phyloP scores from a whole-genome alignment of 1,284 basidiomycete genomes.

The Irpex sp. region DNA sequence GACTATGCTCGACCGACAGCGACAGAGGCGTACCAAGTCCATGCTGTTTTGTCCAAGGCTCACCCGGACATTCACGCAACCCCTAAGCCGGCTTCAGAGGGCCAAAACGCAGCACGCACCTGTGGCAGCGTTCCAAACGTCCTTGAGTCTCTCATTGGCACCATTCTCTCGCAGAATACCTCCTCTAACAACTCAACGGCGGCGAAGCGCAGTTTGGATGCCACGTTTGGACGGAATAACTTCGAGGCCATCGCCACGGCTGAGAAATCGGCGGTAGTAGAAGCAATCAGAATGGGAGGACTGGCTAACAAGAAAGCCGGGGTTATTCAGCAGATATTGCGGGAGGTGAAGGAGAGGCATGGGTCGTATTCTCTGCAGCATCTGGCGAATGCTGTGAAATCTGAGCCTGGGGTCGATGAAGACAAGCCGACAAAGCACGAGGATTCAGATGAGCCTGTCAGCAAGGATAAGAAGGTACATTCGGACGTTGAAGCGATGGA shows the following conservation, averaged over 20 bases:
- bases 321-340: constrained; percentile 60
- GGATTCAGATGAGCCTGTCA: constrained; percentile 5
- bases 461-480: constrained; percentile 26
- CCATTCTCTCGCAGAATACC: constrained; percentile 76
- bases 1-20: constrained; percentile 47
- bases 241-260: constrained; percentile 60
- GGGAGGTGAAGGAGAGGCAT: constrained; percentile 48
- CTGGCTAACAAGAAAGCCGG: constrained; percentile 73
- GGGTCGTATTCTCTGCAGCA: constrained; percentile 55
- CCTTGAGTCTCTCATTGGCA: constrained; percentile 69
- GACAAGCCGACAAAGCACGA: not conserved
- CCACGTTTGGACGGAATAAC: constrained; percentile 55
- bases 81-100: constrained; percentile 16
- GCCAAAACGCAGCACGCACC: constrained; percentile 42
- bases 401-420: not conserved
- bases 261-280: constrained; percentile 47
- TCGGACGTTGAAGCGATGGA: constrained; percentile 65
- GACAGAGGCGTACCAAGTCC: constrained; percentile 43
- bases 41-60: constrained; percentile 38
- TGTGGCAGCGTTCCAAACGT: constrained; percentile 63
- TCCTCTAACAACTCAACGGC: constrained; percentile 58
- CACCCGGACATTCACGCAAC: constrained; percentile 27
- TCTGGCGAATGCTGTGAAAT: constrained; percentile 36
- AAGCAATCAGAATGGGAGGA: constrained; percentile 66
- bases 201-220: constrained; percentile 60